Evolutionary conservation across 1,284 basidiomycete genomes (phyloP).

Genomic region (Fomitiporia mediterranea): DNA sequence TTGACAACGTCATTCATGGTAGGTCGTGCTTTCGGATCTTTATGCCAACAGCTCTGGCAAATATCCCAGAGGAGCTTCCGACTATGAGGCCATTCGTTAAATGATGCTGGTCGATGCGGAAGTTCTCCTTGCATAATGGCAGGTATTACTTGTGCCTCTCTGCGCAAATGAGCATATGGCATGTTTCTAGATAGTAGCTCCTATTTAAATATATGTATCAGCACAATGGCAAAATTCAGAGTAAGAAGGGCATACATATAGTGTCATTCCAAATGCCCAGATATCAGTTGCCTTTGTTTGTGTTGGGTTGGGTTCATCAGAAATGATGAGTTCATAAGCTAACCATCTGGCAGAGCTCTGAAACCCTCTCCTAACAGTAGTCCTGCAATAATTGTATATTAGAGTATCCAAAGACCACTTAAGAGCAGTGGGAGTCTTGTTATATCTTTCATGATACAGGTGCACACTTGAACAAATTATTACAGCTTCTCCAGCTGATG

Average conservation of each 20-base stretch:
- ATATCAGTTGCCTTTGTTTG: slow-evolving; percentile 2
- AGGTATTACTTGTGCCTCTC: not conserved
- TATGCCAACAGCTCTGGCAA: not conserved
- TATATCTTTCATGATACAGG: not conserved
- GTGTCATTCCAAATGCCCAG: slow-evolving; percentile 18
- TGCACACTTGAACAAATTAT: not conserved
- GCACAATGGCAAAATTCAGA: not conserved
- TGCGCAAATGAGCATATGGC: slow-evolving; percentile 1
- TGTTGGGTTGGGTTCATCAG: not conserved
- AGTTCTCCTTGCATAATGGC: not conserved
- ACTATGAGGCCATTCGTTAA: not conserved
- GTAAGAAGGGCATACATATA: slow-evolving; percentile 1
- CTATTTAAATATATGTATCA: not conserved
- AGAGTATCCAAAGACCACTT: too few relatives aligned
- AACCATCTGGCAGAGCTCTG: slow-evolving; percentile 7
- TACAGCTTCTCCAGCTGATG: not conserved
- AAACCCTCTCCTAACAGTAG: not conserved
- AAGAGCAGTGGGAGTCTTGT: too few relatives aligned
- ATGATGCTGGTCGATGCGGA: not conserved
- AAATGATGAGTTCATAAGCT: slow-evolving; percentile 4
- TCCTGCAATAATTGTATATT: too few relatives aligned
- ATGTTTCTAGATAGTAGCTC: slow-evolving; percentile 6
- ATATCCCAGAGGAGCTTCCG: not conserved
- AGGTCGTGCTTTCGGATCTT: not conserved
- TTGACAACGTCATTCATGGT: not conserved